These are phyloP conservation scores for Talaromyces sp. DNA, from an alignment of 2,329 filamentous ascomycete genomes.

Conservation along the genomic window DNA sequence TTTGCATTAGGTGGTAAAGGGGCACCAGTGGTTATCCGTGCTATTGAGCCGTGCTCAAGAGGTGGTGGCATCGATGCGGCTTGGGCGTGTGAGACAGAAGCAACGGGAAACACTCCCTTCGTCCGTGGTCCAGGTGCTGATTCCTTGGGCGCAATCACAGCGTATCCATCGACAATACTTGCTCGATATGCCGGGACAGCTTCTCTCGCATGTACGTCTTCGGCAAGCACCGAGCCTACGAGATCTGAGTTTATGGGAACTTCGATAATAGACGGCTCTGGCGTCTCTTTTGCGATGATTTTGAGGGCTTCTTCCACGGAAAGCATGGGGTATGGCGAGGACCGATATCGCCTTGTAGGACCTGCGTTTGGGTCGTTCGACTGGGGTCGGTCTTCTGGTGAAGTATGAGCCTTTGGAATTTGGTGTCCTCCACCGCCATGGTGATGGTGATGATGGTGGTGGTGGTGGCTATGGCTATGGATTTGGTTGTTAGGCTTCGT, in stretches of 20 bases:
- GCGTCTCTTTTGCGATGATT: constrained; percentile 68
- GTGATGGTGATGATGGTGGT: constrained; percentile 34
- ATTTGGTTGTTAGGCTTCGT: constrained; percentile 11
- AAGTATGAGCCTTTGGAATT: constrained; percentile 67
- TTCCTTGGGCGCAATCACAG: constrained; percentile 56
- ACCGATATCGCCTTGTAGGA: constrained; percentile 66
- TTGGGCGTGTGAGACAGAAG: constrained; percentile 78
- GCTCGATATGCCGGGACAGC: constrained; percentile 89
- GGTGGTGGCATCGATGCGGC: constrained; percentile 58
- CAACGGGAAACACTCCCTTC: constrained; percentile 79
- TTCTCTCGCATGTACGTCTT: constrained; percentile 74
- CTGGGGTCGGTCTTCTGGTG: constrained; percentile 51
- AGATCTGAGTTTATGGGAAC: constrained; percentile 60
- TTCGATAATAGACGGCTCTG: constrained; percentile 53
- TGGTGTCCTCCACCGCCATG: constrained; percentile 57
- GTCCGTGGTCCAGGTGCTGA: constrained; percentile 55
- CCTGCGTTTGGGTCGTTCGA: constrained; percentile 58
- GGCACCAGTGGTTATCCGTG: constrained; percentile 90
- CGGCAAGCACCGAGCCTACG: constrained; percentile 73
- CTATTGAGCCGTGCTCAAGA: constrained; percentile 69
- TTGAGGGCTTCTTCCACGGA: constrained; percentile 74
- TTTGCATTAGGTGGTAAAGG: constrained; percentile 84
- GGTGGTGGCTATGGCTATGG: constrained; percentile 18
- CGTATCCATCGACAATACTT: constrained; percentile 96
- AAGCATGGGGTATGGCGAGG: constrained; percentile 90